Percentiles rank a stretch among this genome's conserved stretches.
Evolutionary conservation across 108 stramenopile species (phyloP).

Genomic region (Nitzschia palea): DNA sequence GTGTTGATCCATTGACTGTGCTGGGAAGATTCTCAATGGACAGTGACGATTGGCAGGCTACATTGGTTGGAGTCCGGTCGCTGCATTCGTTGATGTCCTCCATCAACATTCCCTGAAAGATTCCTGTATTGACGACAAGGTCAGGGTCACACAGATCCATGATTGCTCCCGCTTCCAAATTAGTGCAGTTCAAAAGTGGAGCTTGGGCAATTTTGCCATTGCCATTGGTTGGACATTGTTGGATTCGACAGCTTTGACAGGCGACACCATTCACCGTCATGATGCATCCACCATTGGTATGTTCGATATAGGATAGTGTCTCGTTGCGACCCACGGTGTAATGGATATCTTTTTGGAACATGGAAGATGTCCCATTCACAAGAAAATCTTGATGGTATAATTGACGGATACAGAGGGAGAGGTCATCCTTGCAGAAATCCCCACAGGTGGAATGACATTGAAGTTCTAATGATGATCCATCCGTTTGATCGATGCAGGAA

Average conservation of each 20-base stretch:
- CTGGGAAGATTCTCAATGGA: background rate
- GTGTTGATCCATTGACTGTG: background rate
- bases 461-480: background rate
- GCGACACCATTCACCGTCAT: background rate
- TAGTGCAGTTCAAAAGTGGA: background rate
- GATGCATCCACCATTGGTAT: background rate
- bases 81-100: background rate
- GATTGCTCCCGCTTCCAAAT: background rate
- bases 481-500: background rate
- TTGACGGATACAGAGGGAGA: background rate
- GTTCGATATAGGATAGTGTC: background rate
- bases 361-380: background rate
- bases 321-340: background rate
- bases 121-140: background rate
- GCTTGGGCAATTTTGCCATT: background rate
- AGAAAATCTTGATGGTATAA: background rate
- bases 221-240: background rate
- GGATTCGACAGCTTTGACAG: background rate
- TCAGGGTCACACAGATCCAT: background rate
- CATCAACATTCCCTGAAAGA: background rate
- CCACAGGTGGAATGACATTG: conserved; percentile 3
- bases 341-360: background rate
- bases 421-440: background rate
- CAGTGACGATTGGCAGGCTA: background rate
- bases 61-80: background rate